Evolutionary conservation across 2,329 filamentous ascomycete genomes (phyloP), one percentile per base, ranked within the genome.

Genomic region (Achaetomium macrosporum): DNA sequence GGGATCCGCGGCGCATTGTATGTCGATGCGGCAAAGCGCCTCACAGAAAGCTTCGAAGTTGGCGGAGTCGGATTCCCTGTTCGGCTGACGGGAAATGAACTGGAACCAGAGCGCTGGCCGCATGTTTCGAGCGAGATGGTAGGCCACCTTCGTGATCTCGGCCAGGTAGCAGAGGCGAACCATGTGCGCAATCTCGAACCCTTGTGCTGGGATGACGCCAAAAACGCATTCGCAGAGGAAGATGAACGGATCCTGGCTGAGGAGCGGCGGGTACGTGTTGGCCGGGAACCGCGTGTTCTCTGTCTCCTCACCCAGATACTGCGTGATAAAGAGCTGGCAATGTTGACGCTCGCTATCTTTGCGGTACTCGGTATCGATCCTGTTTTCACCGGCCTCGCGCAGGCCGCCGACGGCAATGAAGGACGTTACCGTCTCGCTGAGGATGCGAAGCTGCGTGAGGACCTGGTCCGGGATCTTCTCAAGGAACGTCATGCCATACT

Each of bases 81-180:
- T 68, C 0, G 67, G 66, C 29, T 73, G 67, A 15, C 71, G 43
- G 2, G 39, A 68, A 48, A 80, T 69, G 41, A 68, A 69, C 25
- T 71, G 69, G 11, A 79, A 64, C 75, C 77, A 84, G 49, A 68
- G 70, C 6, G 72, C 68, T 3, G 71, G 65, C 0, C 78, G 73
- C 43, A 82, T 76, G 63, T 81, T 81, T 45, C 74, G 75, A 20
- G 75, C 74, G 66, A 83, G 75, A 62, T 81, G 75, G 56, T 76
- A 77, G 15, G 90, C 78, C 6, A 90, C 84, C 70, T 95, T 95
- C 55, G 95, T 83, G 53, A 99, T 83, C 69, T 99, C 93, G 2
- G 89, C 89, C 51, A 95, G 77, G 65, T 95, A 96, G 71, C 90
- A 96, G 42, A 97, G 74, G 36, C 87, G 84, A 46, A 97, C 71